Base-by-base conservation (phyloP, 495 filamentous ascomycete species). In the Daldinia grandis region DNA sequence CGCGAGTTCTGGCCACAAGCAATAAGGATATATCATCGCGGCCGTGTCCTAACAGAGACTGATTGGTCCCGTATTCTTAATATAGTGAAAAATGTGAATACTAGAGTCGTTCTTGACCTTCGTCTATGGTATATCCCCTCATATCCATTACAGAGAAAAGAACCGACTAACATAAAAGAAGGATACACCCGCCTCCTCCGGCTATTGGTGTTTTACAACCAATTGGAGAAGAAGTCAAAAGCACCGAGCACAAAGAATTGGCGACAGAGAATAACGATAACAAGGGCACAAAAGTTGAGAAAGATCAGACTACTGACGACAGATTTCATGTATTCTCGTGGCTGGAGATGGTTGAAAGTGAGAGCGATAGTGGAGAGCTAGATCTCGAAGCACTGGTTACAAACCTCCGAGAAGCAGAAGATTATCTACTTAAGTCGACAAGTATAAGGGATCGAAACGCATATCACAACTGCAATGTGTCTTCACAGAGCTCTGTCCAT, bases 1-100 rank as follows among this genome's bases (percentile, higher is more conserved):
- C 74, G 71, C 17, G 78, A 81, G 40, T 79, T 76, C 47, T 80
- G 76, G 72, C 78, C 77, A 15, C 59, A 68, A 1, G 50, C 66
- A 12, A 37, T 78, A 6, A 68, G 62, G 17, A 66, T 81, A 38
- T 72, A 61, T 21, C 58, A 76, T 14, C 55, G 64, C 9, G 69
- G 62, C 24, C 73, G 66, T 35, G 19, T 60, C 0, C 7, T 81
- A 21, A 69, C 21, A n/a, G 61, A 55, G 4, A 40, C 58, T 3
- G 68, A 76, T 14, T 81, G 80, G 80, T 72, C 74, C 0, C 72
- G 64, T 27, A 71, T 79, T 21, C 56, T 76, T 9, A 69, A 68
- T 9, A 56, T 66, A 3, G 74, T 77, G 6, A 64, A 40, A 19
- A 69, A 59, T 10, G 55, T 60, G 44, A 74, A 72, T 15, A 66